A percentile compares a stretch with the other conserved stretches of the same genome.
phyloP scores from a whole-genome alignment of 495 filamentous ascomycete genomes.

The Antarctomyces pellizariae region DNA sequence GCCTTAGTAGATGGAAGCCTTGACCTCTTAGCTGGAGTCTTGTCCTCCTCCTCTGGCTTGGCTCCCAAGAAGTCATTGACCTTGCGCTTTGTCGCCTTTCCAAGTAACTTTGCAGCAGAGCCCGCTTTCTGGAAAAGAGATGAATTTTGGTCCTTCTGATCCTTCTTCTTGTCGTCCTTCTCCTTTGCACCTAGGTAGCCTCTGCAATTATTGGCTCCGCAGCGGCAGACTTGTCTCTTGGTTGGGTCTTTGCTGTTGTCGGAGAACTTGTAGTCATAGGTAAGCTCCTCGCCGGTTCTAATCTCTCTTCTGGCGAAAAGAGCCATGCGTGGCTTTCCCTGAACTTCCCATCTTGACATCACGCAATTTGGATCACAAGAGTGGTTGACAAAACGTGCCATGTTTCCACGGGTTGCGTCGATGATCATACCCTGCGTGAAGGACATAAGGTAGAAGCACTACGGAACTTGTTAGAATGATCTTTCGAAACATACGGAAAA shows the following conservation, averaged over 20 bases:
- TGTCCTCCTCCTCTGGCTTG: constrained; percentile 11
- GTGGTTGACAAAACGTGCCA: constrained; percentile 95
- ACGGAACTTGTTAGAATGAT: constrained; percentile 7
- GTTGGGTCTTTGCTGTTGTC: too few species aligned
- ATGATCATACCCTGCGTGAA: constrained; percentile 98
- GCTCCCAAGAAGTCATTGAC: constrained; percentile 17
- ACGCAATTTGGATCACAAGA: constrained; percentile 92
- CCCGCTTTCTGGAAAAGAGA: constrained; percentile 16
- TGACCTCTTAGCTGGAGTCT: too few species aligned
- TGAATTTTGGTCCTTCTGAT: constrained; percentile 22
- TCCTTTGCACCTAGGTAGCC: constrained; percentile 56
- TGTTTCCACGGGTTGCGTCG: constrained; percentile 83
- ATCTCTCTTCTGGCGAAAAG: constrained; percentile 79
- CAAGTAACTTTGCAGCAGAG: constrained; percentile 9
- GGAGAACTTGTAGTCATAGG: constrained; percentile 99
- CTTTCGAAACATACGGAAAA: constrained; percentile 1
- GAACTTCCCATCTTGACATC: constrained; percentile 96
- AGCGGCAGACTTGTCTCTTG: constrained; percentile 66
- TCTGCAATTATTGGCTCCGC: constrained; percentile 52
- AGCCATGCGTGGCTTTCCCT: constrained; percentile 85
- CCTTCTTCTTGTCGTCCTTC: constrained; percentile 25
- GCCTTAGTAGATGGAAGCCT: too few species aligned
- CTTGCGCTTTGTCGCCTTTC: constrained; percentile 19
- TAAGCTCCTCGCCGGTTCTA: constrained; percentile 84
- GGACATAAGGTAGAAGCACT: constrained; percentile 96